Evolutionary conservation across 1,284 basidiomycete species (phyloP).

Genomic region (Albatrellus sp.): DNA sequence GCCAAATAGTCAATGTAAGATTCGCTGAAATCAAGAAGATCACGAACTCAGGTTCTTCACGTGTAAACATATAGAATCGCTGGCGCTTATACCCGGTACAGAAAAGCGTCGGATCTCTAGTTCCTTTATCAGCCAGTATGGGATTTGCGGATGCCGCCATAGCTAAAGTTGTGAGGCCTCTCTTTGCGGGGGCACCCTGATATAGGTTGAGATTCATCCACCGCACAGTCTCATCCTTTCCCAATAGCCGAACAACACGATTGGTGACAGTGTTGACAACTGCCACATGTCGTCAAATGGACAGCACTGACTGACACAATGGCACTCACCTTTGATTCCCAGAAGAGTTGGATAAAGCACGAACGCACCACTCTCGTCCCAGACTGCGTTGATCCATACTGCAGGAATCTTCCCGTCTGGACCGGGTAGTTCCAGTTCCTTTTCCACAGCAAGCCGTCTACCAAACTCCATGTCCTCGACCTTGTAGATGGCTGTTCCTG

Average conservation of each 20-base stretch:
- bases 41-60: conserved; percentile 78
- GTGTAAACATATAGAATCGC: conserved; percentile 96
- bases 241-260: conserved; percentile 79
- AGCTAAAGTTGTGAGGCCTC: conserved; percentile 73
- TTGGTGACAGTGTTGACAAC: conserved; percentile 94
- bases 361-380: conserved; percentile 96
- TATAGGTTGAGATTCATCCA: conserved; percentile 87
- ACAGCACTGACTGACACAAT: background rate
- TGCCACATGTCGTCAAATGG: conserved; percentile 18
- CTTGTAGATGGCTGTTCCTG: conserved; percentile 79
- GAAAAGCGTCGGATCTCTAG: conserved; percentile 85
- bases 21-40: background rate
- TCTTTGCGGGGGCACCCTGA: conserved; percentile 88
- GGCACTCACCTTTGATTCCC: conserved; percentile 79
- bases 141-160: conserved; percentile 96
- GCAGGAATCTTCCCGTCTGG: conserved; percentile 59
- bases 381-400: conserved; percentile 77
- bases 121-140: conserved; percentile 72
- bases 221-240: conserved; percentile 90
- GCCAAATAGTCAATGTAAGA: conserved; percentile 3
- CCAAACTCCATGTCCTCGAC: conserved; percentile 99
- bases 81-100: conserved; percentile 88
- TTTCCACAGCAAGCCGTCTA: conserved; percentile 83
- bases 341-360: conserved; percentile 87
- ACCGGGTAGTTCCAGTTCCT: conserved; percentile 76